Conservation (phyloP, 768 basidiomycete genomes). For the Pleurotus eryngii region DNA sequence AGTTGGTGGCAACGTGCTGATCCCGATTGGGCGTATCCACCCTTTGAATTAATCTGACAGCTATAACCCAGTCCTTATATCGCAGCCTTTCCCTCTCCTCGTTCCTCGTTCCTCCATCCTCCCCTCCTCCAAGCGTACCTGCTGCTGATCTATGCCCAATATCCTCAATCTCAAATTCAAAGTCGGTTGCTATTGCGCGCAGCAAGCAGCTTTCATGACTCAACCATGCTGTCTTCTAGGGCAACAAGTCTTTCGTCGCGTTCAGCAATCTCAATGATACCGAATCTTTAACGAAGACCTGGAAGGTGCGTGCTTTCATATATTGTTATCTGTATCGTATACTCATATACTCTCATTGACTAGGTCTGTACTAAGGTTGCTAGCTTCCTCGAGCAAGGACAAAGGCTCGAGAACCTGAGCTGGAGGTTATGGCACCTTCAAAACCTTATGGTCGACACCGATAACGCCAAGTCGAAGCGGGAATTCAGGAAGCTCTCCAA, state of each 20-base stretch:
- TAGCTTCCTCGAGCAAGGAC: conserved; percentile 86
- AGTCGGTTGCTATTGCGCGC: conserved; percentile 17
- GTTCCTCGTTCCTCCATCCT: conserved; percentile 9
- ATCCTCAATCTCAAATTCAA: conserved; percentile 69
- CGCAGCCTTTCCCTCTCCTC: conserved; percentile 8
- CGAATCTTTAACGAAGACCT: conserved; percentile 84
- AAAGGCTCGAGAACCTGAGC: conserved; percentile 86
- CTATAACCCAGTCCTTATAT: conserved; percentile 9
- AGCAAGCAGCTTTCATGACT: neutral
- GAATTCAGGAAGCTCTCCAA: conserved; percentile 89
- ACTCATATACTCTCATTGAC: neutral
- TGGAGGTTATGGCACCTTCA: conserved; percentile 94
- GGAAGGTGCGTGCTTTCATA: conserved; percentile 59
- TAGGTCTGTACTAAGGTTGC: conserved; percentile 91
- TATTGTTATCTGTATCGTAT: conserved; percentile 3
- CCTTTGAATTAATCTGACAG: conserved; percentile 1
- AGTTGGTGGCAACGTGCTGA: neutral
- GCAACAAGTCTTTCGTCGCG: conserved; percentile 93
- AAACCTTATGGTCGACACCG: conserved; percentile 86
- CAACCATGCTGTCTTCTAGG: conserved; percentile 41
- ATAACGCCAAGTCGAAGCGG: conserved; percentile 84
- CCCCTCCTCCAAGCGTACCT: conserved; percentile 2
- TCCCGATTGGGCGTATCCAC: neutral
- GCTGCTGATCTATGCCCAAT: conserved; percentile 41
- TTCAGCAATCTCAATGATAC: conserved; percentile 86